phyloP scores from a whole-genome alignment of 129 eudicot genomes.

The Helianthus annuus region DNA sequence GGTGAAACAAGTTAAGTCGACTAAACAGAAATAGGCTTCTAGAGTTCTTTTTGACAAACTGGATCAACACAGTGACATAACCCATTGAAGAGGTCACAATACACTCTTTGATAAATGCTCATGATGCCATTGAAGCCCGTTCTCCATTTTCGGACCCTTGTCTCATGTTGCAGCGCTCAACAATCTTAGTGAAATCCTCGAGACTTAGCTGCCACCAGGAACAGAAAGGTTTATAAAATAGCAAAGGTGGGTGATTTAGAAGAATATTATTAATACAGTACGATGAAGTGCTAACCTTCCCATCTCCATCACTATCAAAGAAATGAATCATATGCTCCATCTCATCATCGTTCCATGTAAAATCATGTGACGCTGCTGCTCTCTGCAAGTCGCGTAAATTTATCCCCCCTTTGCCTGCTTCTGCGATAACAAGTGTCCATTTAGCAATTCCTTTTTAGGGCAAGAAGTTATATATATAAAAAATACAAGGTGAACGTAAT shows the following conservation, averaged over 20 bases:
- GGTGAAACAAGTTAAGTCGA: neutral
- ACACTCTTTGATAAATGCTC: neutral
- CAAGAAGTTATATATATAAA: slow-evolving; percentile 5
- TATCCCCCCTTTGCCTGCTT: slow-evolving; percentile 73
- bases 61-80: neutral
- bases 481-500: neutral
- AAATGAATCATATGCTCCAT: slow-evolving; percentile 65
- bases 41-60: too few species aligned
- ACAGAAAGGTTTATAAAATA: slow-evolving; percentile 5
- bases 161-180: slow-evolving; percentile 70
- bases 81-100: neutral
- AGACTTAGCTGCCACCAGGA: slow-evolving; percentile 62
- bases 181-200: slow-evolving; percentile 82
- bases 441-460: neutral
- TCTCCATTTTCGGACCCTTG: slow-evolving; percentile 38
- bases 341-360: slow-evolving; percentile 86
- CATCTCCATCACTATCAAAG: slow-evolving; percentile 82
- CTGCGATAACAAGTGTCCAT: slow-evolving; percentile 41
- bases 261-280: neutral
- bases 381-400: slow-evolving; percentile 60
- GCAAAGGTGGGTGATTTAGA: neutral
- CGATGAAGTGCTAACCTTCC: slow-evolving; percentile 61
- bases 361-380: slow-evolving; percentile 84
- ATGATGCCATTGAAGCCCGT: slow-evolving; percentile 30
- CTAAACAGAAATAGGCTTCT: neutral